Percentiles rank a stretch among this genome's conserved stretches.
phyloP scores from a whole-genome alignment of 768 basidiomycete genomes.

The Xanthoconium purpureum region DNA sequence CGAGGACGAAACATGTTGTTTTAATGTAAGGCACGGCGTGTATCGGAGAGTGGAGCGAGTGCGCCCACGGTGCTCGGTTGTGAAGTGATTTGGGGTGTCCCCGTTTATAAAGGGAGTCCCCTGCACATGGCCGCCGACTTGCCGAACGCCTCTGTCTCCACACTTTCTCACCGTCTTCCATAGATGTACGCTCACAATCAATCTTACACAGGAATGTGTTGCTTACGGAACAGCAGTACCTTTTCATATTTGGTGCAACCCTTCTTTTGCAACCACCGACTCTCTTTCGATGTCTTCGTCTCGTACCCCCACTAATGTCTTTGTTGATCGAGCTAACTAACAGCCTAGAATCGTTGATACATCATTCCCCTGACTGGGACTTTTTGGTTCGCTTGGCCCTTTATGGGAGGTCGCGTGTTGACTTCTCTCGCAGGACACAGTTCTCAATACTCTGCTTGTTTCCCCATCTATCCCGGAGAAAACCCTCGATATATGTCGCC shows the following conservation, averaged over 20 bases:
- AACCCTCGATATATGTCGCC: conserved; percentile 28
- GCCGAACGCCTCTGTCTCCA: conserved; percentile 33
- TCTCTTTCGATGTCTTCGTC: conserved; percentile 15
- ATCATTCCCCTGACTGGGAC: conserved; percentile 32
- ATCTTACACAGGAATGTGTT: conserved; percentile 32
- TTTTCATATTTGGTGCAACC: conserved; percentile 19
- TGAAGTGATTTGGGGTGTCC: conserved; percentile 29
- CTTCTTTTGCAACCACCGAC: conserved; percentile 14
- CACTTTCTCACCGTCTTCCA: conserved; percentile 33
- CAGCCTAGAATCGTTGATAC: conserved; percentile 22
- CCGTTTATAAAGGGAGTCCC: conserved; percentile 5
- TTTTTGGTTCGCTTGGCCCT: conserved; percentile 24
- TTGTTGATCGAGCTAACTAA: conserved; percentile 26
- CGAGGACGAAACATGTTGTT: conserved; percentile 19
- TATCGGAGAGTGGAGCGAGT: conserved; percentile 23
- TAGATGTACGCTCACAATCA: conserved; percentile 29
- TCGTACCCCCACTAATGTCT: conserved; percentile 18
- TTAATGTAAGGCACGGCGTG: conserved; percentile 20
- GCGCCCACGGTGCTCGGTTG: conserved; percentile 23
- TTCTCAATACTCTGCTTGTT: conserved; percentile 24
- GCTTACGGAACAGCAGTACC: conserved; percentile 29
- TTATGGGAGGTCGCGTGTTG: conserved; percentile 2
- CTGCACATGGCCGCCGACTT: conserved; percentile 29
- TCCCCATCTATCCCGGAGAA: conserved; percentile 31
- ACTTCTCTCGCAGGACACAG: conserved; percentile 22